Base-by-base conservation (phyloP, 176 grass and related monocot genomes). In the Avena sativa region DNA sequence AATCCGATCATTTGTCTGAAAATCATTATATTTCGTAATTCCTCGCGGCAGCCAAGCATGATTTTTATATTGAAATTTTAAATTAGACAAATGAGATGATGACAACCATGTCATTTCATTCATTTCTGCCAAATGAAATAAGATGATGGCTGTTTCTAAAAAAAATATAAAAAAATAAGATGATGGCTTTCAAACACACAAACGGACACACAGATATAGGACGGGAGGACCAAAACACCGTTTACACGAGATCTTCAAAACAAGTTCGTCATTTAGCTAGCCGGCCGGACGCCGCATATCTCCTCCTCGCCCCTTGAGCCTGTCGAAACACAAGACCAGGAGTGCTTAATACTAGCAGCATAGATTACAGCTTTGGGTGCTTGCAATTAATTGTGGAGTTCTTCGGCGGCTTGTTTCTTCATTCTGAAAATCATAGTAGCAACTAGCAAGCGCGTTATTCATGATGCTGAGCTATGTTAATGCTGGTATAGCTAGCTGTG, bases 401-500 rank as follows among this genome's bases (percentile, higher is more conserved):
- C 25, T 2, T 53, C 23, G 23, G 5, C 23, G 23, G 5, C 73
- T 76, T 53, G 7, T 76, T 76, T 74, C 8, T 28, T 47, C 44
- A 20, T 49, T 49, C 5, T 74, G 44, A 50, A 74, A 50, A n/a
- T 26, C 21, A 20, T 48, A 74, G 6, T 47, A 8, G 74, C 74
- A 34, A 32, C 50, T 34, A 34, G 26, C 49, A 52, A 49, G 49
- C 74, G 74, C 74, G 25, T 76, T 50, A 52, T 76, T 9, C 48
- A 52, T 8, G 25, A 32, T 8, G 8, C 2, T 76, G 14, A 77
- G 8, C 15, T 11, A 56, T 77, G 74, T 77, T 77, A 30, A 77
- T 34, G 26, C 8, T 55, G 21, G 17, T 23, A 80, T 81, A 81
- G 36, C 57, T 75, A 75, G 72, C 73, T 76, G 73, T 76, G 73